A percentile compares a stretch with the other conserved stretches of the same genome.
Conservation (phyloP, 1,284 basidiomycete species). For the Boletus hoseneyae region DNA sequence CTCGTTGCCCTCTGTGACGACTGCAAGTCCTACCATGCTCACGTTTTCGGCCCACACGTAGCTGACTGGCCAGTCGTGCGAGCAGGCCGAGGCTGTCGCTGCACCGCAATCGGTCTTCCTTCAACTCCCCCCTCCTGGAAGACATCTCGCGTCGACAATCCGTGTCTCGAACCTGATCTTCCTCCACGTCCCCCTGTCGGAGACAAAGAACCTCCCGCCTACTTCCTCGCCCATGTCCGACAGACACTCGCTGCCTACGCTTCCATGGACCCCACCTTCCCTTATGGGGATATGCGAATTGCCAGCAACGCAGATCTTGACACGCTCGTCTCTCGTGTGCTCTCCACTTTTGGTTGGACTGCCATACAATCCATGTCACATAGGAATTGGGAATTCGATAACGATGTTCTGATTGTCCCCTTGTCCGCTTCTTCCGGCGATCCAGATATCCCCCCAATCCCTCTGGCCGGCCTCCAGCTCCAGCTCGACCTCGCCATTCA, state of each 20-base stretch:
- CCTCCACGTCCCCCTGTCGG: conserved; percentile 24
- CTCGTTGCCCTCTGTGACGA: conserved; percentile 29
- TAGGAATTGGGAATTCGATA: conserved; percentile 31
- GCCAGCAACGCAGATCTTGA: conserved; percentile 27
- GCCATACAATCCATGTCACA: conserved; percentile 13
- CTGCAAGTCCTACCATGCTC: conserved; percentile 30
- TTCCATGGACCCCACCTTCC: conserved; percentile 27
- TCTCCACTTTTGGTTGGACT: conserved; percentile 26
- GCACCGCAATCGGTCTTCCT: conserved; percentile 21
- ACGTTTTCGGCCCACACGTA: conserved; percentile 32
- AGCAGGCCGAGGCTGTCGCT: conserved; percentile 30
- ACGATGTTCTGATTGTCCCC: conserved; percentile 25
- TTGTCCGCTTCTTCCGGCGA: conserved; percentile 7
- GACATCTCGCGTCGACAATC: conserved; percentile 2
- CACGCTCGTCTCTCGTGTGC: conserved; percentile 25
- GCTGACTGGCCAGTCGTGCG: conserved; percentile 32
- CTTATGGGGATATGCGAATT: conserved; percentile 20
- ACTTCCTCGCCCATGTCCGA: conserved; percentile 30
- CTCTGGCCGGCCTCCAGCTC: conserved; percentile 22
- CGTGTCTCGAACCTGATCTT: conserved; percentile 17
- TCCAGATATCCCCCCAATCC: conserved; percentile 6
- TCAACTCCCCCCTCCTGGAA: conserved; percentile 8
- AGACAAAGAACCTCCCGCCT: conserved; percentile 32
- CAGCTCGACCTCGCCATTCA: conserved; percentile 29
- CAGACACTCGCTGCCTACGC: conserved; percentile 25